Evolutionary conservation across 2,329 filamentous ascomycete genomes (phyloP), one percentile per base, ranked within the genome.

Genomic region (Penicillium sp.): DNA sequence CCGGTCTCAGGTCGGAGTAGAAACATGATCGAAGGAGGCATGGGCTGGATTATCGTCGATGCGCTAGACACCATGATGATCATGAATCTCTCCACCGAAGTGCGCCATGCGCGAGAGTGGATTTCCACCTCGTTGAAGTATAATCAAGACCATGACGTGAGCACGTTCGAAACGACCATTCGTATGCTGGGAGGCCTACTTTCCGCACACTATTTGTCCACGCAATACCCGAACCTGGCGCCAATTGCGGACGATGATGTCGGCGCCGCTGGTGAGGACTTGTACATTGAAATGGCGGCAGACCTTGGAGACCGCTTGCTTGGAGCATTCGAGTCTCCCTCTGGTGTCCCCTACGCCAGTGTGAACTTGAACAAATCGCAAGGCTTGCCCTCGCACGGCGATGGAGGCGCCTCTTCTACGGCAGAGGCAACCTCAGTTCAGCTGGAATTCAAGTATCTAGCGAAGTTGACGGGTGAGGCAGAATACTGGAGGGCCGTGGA

Each of bases 11-110:
- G 95, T 74, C 86, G 80, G 17, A 91, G 92, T 52, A 83, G 82
- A 54, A 88, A 95, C 69, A 98, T 99, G 94, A 88, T 92, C 6
- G 84, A 89, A 3, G 88, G 91, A 63, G 95, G 94, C 28, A 84
- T 99, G 77, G 95, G 95, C 34, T 99, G 96, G 95, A 98, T 98
- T 71, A 97, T 99, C 63, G 89, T 99, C 58, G 95, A 99, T 78
- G 88, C 94, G 12, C 81, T 99, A 63, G 95, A 99, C 76, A 99
- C 95, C 0, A 86, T 98, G 83, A 99, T 99, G 80, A 82, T 99
- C 62, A 99, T 99, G 95, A 98, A 98, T 75, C 83, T 96, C 65
- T 98, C 94, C 14, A 90, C 87, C 35, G 88, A 93, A 62, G 84
- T 99, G 41, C 84, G 88, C 39, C 88, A 96, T 71, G 94, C 95